Conservation (phyloP, 331 rosid genomes). For the Cydonia oblonga region DNA sequence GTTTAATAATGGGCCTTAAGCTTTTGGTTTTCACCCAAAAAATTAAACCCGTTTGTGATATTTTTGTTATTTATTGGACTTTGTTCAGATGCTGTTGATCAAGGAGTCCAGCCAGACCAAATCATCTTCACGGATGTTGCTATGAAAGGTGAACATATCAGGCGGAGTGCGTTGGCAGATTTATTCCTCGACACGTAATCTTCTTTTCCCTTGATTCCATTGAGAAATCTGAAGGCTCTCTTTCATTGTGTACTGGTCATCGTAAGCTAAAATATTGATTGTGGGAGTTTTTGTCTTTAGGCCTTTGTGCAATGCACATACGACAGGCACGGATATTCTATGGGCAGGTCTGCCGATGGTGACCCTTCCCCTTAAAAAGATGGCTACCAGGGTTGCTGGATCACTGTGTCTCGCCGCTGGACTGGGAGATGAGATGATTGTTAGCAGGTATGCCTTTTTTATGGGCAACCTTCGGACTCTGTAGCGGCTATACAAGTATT, state of each 20-base stretch:
- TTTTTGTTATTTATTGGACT: background rate
- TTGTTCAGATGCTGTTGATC: slow-evolving; percentile 71
- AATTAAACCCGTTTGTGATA: background rate
- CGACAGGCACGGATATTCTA: slow-evolving; percentile 90
- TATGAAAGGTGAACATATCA: slow-evolving; percentile 87
- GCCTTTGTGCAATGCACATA: slow-evolving; percentile 98
- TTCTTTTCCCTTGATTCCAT: background rate
- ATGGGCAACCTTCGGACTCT: background rate
- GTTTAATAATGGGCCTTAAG: background rate
- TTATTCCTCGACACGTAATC: slow-evolving; percentile 77
- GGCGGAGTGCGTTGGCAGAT: slow-evolving; percentile 93
- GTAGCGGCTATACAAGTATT: background rate
- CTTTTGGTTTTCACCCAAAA: background rate
- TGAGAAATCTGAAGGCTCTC: background rate
- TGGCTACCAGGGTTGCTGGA: slow-evolving; percentile 99
- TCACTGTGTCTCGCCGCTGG: slow-evolving; percentile 92
- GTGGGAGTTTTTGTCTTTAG: slow-evolving; percentile 22
- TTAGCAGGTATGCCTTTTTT: slow-evolving; percentile 37
- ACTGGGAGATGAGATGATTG: slow-evolving; percentile 93
- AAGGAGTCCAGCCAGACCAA: slow-evolving; percentile 88
- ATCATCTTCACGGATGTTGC: slow-evolving; percentile 96
- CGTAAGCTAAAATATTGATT: background rate
- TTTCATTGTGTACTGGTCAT: background rate
- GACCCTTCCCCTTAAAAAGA: slow-evolving; percentile 91
- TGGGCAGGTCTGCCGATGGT: slow-evolving; percentile 99